Percentiles rank a stretch among this genome's conserved stretches.
These are phyloP conservation scores for Brettanomyces custersianus DNA, from an alignment of 805 yeast genomes.

Conservation along the genomic window DNA sequence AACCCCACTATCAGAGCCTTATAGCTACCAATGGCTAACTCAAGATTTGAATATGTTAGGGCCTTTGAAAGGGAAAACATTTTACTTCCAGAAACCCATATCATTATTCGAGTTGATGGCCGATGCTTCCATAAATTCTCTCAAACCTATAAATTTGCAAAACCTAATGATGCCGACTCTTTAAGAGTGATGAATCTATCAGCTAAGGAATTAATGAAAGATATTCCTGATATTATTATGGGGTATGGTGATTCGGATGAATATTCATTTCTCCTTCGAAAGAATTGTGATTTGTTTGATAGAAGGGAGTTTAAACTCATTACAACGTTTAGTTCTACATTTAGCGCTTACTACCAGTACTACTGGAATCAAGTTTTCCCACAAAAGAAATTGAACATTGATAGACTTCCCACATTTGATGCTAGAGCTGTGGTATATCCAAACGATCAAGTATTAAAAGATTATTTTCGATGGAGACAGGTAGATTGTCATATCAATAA, in stretches of 20 bases:
- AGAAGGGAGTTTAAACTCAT: constrained; percentile 76
- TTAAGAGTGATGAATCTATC: constrained; percentile 73
- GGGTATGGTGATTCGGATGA: constrained; percentile 97
- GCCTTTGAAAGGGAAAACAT: constrained; percentile 65
- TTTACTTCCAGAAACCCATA: constrained; percentile 71
- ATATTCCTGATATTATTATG: constrained; percentile 62
- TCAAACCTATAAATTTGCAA: constrained; percentile 56
- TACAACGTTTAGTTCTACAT: constrained; percentile 72
- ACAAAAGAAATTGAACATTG: constrained; percentile 28
- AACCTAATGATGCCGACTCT: constrained; percentile 83
- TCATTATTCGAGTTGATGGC: constrained; percentile 86
- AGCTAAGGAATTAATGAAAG: constrained; percentile 55
- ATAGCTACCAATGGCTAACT: constrained; percentile 70
- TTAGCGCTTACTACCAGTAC: constrained; percentile 65
- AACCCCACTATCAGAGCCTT: not conserved
- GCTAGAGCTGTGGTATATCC: constrained; percentile 89
- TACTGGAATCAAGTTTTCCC: constrained; percentile 60
- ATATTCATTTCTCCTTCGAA: constrained; percentile 69
- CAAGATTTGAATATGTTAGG: constrained; percentile 81
- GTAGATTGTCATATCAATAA: constrained; percentile 96
- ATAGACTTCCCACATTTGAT: constrained; percentile 78
- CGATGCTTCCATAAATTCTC: constrained; percentile 88
- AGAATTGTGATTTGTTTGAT: constrained; percentile 62
- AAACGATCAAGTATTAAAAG: constrained; percentile 46
- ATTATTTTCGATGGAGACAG: constrained; percentile 90